Conservation (phyloP, 176 grass and related monocot genomes). For the Musa acuminata region DNA sequence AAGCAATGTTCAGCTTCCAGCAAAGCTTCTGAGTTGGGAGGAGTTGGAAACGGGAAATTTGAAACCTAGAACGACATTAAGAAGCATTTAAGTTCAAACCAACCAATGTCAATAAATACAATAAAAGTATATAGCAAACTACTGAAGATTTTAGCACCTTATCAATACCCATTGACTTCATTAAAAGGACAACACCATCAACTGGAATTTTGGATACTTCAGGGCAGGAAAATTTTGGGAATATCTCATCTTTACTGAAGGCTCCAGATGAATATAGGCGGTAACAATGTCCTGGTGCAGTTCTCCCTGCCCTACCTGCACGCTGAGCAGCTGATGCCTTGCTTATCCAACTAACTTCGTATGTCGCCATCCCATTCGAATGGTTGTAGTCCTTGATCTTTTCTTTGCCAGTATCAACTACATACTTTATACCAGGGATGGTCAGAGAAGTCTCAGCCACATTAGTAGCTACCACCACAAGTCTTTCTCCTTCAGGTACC, state of each 20-base stretch:
- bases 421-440: conserved; percentile 90
- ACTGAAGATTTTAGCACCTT: conserved; percentile 40
- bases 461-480: conserved; percentile 95
- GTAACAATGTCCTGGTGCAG: conserved; percentile 91
- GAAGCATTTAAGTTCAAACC: conserved; percentile 10
- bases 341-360: conserved; percentile 95
- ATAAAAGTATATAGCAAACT: conserved; percentile 12
- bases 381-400: conserved; percentile 87
- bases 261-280: conserved; percentile 80
- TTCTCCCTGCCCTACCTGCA: conserved; percentile 83
- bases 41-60: conserved; percentile 93
- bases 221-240: conserved; percentile 75
- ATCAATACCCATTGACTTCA: conserved; percentile 83
- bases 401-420: conserved; percentile 94
- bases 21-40: conserved; percentile 64
- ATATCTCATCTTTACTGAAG: conserved; percentile 85
- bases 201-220: conserved; percentile 85
- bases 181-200: conserved; percentile 81
- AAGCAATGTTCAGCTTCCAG: conserved; percentile 76
- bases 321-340: conserved; percentile 89
- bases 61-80: conserved; percentile 49
- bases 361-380: conserved; percentile 62
- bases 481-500: conserved; percentile 61
- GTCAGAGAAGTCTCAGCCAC: conserved; percentile 96
- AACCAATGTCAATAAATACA: conserved; percentile 1